phyloP scores from a whole-genome alignment of 371 early-diverging fungal genomes.

The Blakeslea trispora region DNA sequence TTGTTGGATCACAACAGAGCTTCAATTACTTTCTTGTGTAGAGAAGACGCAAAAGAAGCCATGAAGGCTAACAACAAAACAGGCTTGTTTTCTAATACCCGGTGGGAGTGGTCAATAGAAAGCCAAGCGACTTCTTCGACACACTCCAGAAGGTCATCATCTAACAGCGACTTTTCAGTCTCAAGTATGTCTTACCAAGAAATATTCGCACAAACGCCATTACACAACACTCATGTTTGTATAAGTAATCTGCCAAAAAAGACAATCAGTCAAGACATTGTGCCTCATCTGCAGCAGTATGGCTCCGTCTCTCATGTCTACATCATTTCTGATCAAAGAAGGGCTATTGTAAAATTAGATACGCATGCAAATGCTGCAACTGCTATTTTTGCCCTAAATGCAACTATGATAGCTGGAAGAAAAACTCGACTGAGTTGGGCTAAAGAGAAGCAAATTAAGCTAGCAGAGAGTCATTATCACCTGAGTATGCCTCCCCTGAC shows the following conservation, averaged over 20 bases:
- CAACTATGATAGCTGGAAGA: slow-evolving; percentile 71
- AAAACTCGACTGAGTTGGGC: slow-evolving; percentile 84
- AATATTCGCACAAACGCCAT: slow-evolving; percentile 72
- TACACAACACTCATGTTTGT: slow-evolving; percentile 82
- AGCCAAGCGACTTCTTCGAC: slow-evolving; percentile 2
- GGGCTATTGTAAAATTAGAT: slow-evolving; percentile 78
- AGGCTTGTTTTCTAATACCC: slow-evolving; percentile 62
- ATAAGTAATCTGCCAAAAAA: slow-evolving; percentile 78
- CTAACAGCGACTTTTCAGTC: slow-evolving; percentile 25
- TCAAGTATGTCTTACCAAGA: slow-evolving; percentile 60
- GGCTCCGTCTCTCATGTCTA: slow-evolving; percentile 75
- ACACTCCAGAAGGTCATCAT: slow-evolving; percentile 20
- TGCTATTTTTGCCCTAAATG: slow-evolving; percentile 81
- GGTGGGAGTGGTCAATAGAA: slow-evolving; percentile 79
- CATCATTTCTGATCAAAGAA: slow-evolving; percentile 78
- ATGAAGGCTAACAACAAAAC: slow-evolving; percentile 78
- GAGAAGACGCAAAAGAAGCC: slow-evolving; percentile 79
- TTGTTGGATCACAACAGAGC: slow-evolving; percentile 86
- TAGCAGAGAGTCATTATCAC: neutral
- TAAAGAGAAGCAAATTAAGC: slow-evolving; percentile 59
- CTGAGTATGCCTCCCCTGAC: too few relatives aligned
- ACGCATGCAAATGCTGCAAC: slow-evolving; percentile 88
- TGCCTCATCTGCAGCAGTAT: slow-evolving; percentile 70
- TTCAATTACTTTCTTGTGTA: slow-evolving; percentile 79
- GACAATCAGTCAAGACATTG: slow-evolving; percentile 26